Percentiles rank a stretch among this genome's conserved stretches.
Evolutionary conservation across 176 grass and related monocot species (phyloP).

Genomic region (Panicum miliaceum): DNA sequence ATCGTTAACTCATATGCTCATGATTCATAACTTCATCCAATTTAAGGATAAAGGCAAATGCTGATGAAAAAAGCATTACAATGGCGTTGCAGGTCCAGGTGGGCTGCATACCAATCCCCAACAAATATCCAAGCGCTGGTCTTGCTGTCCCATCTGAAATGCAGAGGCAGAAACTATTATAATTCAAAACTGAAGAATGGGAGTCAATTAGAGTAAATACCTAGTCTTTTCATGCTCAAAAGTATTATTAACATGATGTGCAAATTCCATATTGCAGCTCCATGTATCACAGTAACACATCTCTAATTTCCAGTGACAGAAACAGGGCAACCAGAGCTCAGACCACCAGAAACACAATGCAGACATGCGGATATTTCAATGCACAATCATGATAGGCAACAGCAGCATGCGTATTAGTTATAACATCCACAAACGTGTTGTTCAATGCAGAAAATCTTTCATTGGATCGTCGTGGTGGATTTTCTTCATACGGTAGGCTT

Average conservation of each 20-base stretch:
- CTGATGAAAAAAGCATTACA: not conserved
- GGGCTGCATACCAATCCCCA: not conserved
- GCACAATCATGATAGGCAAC: not conserved
- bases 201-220: not conserved
- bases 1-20: not conserved
- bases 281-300: not conserved
- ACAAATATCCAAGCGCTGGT: not conserved
- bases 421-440: not conserved
- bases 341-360: not conserved
- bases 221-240: not conserved
- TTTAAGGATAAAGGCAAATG: not conserved
- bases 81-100: not conserved
- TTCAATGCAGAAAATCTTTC: slow-evolving; percentile 62
- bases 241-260: not conserved
- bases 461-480: slow-evolving; percentile 87
- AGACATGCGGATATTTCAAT: not conserved
- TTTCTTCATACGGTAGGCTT: slow-evolving; percentile 89
- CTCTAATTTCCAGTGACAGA: not conserved
- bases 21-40: no score
- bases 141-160: not conserved
- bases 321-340: not conserved
- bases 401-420: not conserved
- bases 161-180: not conserved
- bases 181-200: not conserved
- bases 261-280: not conserved